phyloP scores from a whole-genome alignment of 1,284 basidiomycete species.

The Malassezia brasiliensis region DNA sequence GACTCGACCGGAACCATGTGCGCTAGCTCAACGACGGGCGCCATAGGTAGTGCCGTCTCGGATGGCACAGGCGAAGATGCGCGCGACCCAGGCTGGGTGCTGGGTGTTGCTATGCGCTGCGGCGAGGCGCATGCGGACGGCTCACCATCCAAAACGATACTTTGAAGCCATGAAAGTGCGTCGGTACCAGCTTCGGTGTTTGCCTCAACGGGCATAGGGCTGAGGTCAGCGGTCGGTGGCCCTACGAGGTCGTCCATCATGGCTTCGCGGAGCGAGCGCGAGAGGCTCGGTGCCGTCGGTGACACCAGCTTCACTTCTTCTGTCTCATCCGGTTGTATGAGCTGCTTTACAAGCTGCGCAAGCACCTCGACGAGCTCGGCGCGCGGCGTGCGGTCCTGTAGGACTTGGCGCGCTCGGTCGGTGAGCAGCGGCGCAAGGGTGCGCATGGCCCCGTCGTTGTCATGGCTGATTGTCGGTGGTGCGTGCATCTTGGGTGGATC shows the following conservation, averaged over 20 bases:
- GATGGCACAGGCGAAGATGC: too few species aligned
- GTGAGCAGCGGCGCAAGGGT: background rate
- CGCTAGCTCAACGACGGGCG: slow-evolving; percentile 68
- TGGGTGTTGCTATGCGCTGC: too few species aligned
- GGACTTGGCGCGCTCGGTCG: background rate
- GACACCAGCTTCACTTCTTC: background rate
- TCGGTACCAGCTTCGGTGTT: too few species aligned
- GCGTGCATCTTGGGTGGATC: too few species aligned
- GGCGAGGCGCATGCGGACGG: too few species aligned
- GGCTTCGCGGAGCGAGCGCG: slow-evolving; percentile 35
- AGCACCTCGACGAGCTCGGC: background rate
- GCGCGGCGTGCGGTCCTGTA: background rate
- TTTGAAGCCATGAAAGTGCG: too few species aligned
- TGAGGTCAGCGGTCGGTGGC: too few species aligned
- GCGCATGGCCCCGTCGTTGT: too few species aligned
- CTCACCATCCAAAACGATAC: too few species aligned
- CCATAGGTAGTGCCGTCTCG: background rate
- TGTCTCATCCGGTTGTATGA: background rate
- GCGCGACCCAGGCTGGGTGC: too few species aligned
- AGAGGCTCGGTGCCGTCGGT: slow-evolving; percentile 14
- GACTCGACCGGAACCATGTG: slow-evolving; percentile 75
- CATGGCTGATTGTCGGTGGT: too few species aligned
- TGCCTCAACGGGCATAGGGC: too few species aligned
- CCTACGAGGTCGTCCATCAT: slow-evolving; percentile 28
- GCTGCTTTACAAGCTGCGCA: background rate